These are phyloP conservation scores for Paraphoma sp. DNA, from an alignment of 2,329 filamentous ascomycete species.

Conservation along the genomic window DNA sequence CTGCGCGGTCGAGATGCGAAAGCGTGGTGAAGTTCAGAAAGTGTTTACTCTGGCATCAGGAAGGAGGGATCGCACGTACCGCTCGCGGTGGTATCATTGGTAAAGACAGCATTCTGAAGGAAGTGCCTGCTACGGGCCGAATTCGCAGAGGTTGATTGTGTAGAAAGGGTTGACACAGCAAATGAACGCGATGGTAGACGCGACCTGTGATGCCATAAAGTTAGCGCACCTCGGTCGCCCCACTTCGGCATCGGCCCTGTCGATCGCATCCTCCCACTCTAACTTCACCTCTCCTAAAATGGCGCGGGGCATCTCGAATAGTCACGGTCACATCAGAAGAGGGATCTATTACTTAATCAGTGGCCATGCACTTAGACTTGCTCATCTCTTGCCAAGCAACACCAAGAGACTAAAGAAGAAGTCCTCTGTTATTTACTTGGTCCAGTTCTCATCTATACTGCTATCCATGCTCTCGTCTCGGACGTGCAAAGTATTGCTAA, in stretches of 20 bases:
- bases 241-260: not conserved
- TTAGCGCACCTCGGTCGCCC: slow-evolving; percentile 1
- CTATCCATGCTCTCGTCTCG: too few relatives aligned
- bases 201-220: slow-evolving; percentile 4
- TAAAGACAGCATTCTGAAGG: slow-evolving; percentile 19
- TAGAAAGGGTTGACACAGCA: not conserved
- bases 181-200: not conserved
- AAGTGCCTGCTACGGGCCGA: not conserved
- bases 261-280: not conserved
- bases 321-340: too few relatives aligned
- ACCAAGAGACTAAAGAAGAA: too few relatives aligned
- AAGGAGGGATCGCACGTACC: slow-evolving; percentile 7
- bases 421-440: too few relatives aligned
- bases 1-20: not conserved
- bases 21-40: too few relatives aligned
- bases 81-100: slow-evolving; percentile 26
- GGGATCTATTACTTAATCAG: too few relatives aligned
- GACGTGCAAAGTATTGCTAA: too few relatives aligned
- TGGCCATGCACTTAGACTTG: too few relatives aligned
- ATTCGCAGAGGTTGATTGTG: not conserved
- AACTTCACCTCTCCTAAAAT: not conserved
- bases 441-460: too few relatives aligned
- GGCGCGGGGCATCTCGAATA: too few relatives aligned
- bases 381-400: too few relatives aligned
- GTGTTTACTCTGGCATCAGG: not conserved